Conservation (phyloP, 2,329 filamentous ascomycete genomes). For the Fonsecaea pugnacius region DNA sequence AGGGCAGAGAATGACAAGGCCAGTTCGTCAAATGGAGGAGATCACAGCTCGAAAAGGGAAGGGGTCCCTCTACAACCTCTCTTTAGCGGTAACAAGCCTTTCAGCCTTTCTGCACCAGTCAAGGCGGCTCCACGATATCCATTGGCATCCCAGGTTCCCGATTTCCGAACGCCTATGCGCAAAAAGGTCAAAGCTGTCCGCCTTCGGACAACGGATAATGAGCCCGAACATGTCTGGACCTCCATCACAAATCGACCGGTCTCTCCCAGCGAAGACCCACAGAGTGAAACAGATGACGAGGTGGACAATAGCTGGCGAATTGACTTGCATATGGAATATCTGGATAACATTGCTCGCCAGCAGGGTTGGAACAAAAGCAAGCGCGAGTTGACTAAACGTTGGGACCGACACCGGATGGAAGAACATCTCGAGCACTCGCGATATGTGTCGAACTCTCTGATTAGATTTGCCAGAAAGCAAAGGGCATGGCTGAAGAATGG, state of each 20-base stretch:
- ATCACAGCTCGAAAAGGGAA: slow-evolving; percentile 29
- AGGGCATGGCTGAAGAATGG: slow-evolving; percentile 29
- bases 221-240: slow-evolving; percentile 27
- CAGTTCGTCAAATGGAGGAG: slow-evolving; percentile 22
- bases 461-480: slow-evolving; percentile 37
- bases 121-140: slow-evolving; percentile 22
- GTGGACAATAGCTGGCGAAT: slow-evolving; percentile 36
- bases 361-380: slow-evolving; percentile 30
- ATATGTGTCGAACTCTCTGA: slow-evolving; percentile 36
- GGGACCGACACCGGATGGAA: slow-evolving; percentile 36
- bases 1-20: slow-evolving; percentile 20
- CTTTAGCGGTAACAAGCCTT: not conserved
- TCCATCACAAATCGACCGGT: slow-evolving; percentile 35
- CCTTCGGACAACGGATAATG: slow-evolving; percentile 17
- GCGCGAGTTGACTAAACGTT: slow-evolving; percentile 32
- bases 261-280: slow-evolving; percentile 32
- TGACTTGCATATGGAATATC: slow-evolving; percentile 32
- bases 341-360: slow-evolving; percentile 29
- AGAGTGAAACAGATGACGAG: slow-evolving; percentile 38
- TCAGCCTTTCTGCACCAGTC: not conserved
- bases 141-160: slow-evolving; percentile 27
- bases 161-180: slow-evolving; percentile 28
- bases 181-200: slow-evolving; percentile 30
- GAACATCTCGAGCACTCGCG: slow-evolving; percentile 33
- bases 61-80: slow-evolving; percentile 8